A percentile compares a stretch with the other conserved stretches of the same genome.
Evolutionary conservation across 257 asterid genomes (phyloP).

Genomic region (Lycium barbarum): DNA sequence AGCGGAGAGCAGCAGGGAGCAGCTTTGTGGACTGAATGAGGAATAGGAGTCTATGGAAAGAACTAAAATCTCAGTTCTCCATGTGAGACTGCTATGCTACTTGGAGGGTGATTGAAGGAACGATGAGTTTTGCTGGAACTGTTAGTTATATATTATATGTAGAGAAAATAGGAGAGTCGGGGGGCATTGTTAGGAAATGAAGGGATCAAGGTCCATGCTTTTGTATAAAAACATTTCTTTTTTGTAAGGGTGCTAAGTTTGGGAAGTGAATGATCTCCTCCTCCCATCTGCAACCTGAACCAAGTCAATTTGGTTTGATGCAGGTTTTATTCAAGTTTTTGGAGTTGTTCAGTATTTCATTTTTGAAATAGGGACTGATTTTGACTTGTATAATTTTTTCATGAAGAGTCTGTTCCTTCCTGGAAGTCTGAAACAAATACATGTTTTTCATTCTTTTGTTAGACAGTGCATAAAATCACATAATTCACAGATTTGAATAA

Average conservation of each 20-base stretch:
- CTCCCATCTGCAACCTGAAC: slow-evolving; percentile 16
- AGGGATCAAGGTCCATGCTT: slow-evolving; percentile 22
- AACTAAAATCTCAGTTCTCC: not conserved
- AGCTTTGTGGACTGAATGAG: not conserved
- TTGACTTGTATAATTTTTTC: not conserved
- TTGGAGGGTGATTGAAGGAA: not conserved
- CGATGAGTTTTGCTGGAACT: not conserved
- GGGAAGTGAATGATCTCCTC: not conserved
- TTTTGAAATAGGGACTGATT: not conserved
- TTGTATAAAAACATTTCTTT: not conserved
- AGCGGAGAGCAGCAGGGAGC: slow-evolving; percentile 1
- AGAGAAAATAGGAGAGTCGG: not conserved
- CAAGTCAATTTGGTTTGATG: slow-evolving; percentile 9
- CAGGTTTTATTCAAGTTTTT: slow-evolving; percentile 5
- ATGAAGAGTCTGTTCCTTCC: slow-evolving; percentile 2
- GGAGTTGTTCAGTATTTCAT: not conserved
- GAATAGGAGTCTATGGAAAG: slow-evolving; percentile 11
- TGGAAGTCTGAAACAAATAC: not conserved
- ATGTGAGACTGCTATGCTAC: slow-evolving; percentile 2
- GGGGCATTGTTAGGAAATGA: not conserved
- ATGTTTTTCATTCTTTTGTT: slow-evolving; percentile 28
- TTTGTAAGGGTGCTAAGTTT: not conserved
- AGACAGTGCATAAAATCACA: not conserved
- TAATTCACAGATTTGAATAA: not conserved
- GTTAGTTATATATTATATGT: slow-evolving; percentile 1